Evolutionary conservation across 306 rosid genomes (phyloP).

Genomic region (Biancaea sappan): DNA sequence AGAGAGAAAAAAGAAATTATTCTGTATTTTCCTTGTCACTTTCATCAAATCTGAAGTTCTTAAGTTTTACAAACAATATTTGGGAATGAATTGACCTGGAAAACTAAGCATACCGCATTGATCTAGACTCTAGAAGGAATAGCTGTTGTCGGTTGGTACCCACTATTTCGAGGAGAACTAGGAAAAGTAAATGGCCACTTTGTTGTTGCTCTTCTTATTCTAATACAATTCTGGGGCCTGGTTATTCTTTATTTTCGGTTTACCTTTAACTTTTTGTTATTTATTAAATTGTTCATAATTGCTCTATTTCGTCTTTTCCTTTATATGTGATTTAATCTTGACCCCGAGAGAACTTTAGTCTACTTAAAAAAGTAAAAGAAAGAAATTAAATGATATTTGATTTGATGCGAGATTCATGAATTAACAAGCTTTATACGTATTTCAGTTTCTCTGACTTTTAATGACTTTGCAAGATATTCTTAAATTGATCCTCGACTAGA

Average conservation of each 20-base stretch:
- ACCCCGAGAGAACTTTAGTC: conserved; percentile 26
- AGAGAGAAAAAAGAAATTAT: not conserved
- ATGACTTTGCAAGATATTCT: not conserved
- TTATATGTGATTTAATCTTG: conserved; percentile 17
- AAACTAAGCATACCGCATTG: not conserved
- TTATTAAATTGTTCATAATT: conserved; percentile 29
- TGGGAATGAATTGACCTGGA: conserved; percentile 1
- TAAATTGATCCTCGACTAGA: not conserved
- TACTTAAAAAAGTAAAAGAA: not conserved
- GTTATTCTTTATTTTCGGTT: conserved; percentile 35
- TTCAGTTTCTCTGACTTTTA: not conserved
- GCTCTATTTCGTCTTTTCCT: conserved; percentile 30
- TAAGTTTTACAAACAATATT: not conserved
- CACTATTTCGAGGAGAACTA: conserved; percentile 34
- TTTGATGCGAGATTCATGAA: not conserved
- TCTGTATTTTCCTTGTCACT: not conserved
- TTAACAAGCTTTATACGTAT: not conserved
- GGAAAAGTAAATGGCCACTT: conserved; percentile 45
- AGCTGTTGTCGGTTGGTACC: conserved; percentile 31
- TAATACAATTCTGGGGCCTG: conserved; percentile 7
- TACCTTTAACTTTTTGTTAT: conserved; percentile 44
- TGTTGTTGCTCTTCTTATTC: conserved; percentile 15
- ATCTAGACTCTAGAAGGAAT: not conserved
- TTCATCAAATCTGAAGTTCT: conserved; percentile 1
- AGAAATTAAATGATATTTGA: not conserved